Base-by-base conservation (phyloP, 2,329 filamentous ascomycete species). In the Cladorrhinum sp. region DNA sequence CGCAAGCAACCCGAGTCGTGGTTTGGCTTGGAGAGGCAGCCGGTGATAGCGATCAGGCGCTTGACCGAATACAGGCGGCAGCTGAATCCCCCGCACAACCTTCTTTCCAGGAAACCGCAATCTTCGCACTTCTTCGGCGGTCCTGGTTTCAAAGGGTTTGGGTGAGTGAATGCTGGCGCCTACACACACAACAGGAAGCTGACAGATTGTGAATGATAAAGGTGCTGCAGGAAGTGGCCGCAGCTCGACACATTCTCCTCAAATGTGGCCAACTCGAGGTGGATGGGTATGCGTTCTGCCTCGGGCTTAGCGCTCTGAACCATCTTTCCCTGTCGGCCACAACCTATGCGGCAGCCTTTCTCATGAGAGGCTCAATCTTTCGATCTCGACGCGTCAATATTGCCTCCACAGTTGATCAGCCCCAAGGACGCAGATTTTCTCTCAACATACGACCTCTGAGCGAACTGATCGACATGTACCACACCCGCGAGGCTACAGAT, bases 381-480 rank as follows among this genome's bases (percentile, higher is more conserved):
- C 53, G 53, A 14, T 20, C 23, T 9, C 46, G 33, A 28, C 20
- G n/a, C 2, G 5, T 30, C 9, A 6, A 4, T 16, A n/a, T 28
- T 28, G 9, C 26, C 4, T 9, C 26, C 26, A 28, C 26, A 28
- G 14, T 49, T 14, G n/a, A 18, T 7, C 7, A 18, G 6, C 5
- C 3, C 4, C 42, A 21, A 21, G 16, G 3, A 20, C 30, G n/a
- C 4, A 5, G 16, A 8, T 46, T 42, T 30, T 46, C n/a, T 42
- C 57, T 59, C 10, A 16, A 20, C 3, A 48, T 53, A 18, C 53
- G 57, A 6, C 57, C 57, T 21, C 12, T 48, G 16, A 5, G 50
- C 1, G 18, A 50, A 21, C 30, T 59, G 16, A 10, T 59, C 2
- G 39, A 59, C 4, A 55, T 59, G 50, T 59, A 59, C 21, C 24